phyloP scores from a whole-genome alignment of 108 stramenopile genomes.

The Fragilariopsis cylindrus region DNA sequence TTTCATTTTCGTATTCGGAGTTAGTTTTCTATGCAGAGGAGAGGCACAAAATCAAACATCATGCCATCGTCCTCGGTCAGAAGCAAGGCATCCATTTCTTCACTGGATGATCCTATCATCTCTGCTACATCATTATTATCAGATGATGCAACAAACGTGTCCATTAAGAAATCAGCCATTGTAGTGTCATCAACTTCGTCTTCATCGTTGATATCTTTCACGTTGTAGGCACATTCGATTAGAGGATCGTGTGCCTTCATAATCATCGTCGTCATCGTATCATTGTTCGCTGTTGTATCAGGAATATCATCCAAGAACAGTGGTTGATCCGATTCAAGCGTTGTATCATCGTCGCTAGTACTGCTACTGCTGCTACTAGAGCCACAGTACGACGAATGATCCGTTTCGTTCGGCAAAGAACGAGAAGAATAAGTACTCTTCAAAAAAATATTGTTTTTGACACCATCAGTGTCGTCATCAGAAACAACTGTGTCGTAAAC shows the following conservation, averaged over 20 bases:
- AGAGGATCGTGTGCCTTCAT: too few relatives aligned
- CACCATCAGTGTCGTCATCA: conserved; percentile 2
- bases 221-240: too few relatives aligned
- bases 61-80: not conserved
- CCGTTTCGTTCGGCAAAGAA: not conserved
- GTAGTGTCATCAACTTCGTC: not conserved
- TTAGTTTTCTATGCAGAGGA: too few relatives aligned
- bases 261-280: not conserved
- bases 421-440: not conserved
- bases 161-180: conserved; percentile 8
- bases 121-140: not conserved
- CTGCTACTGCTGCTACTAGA: too few relatives aligned
- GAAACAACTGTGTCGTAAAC: conserved; percentile 7
- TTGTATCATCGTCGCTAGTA: conserved; percentile 7
- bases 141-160: conserved; percentile 1
- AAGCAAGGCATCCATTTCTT: conserved; percentile 7
- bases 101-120: too few relatives aligned
- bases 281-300: not conserved
- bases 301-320: conserved; percentile 4
- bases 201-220: not conserved
- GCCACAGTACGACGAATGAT: conserved; percentile 5
- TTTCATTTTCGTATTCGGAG: too few relatives aligned
- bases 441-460: not conserved
- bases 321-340: conserved; percentile 9
- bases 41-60: not conserved